Evolutionary conservation across 768 basidiomycete species (phyloP).

Genomic region (Hemileccinum impolitum): DNA sequence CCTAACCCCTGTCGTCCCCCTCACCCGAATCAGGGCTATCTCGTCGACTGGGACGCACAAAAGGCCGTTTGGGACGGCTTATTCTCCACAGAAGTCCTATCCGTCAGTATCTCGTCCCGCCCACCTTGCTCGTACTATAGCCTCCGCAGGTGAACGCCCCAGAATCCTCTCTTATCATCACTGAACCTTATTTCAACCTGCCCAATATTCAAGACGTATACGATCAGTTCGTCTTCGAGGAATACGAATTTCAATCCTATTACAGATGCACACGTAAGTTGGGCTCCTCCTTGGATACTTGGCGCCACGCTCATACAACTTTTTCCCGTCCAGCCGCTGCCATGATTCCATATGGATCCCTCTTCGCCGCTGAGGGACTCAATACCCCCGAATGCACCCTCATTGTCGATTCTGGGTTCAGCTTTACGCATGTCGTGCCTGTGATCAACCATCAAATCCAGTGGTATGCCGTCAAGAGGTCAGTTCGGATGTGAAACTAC

Average conservation of each 20-base stretch:
- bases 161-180: constrained; percentile 74
- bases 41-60: constrained; percentile 94
- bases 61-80: constrained; percentile 93
- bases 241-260: constrained; percentile 89
- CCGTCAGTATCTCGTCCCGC: constrained; percentile 39
- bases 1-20: constrained; percentile 8
- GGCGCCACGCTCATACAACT: constrained; percentile 17
- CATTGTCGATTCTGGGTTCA: constrained; percentile 89
- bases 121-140: constrained; percentile 6
- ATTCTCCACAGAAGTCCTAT: constrained; percentile 69
- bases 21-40: constrained; percentile 83
- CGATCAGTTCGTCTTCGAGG: constrained; percentile 95
- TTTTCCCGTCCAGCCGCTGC: constrained; percentile 62
- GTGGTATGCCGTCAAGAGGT: constrained; percentile 85
- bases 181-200: constrained; percentile 93
- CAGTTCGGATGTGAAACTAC: constrained; percentile 14
- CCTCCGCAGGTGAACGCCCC: constrained; percentile 63
- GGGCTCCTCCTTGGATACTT: constrained; percentile 16
- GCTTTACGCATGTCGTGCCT: constrained; percentile 90
- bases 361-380: constrained; percentile 52
- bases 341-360: constrained; percentile 65
- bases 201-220: constrained; percentile 90
- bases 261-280: constrained; percentile 76
- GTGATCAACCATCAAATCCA: constrained; percentile 70
- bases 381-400: constrained; percentile 74